Percentiles rank a stretch among this genome's conserved stretches.
Conservation (phyloP, 208 protist species). For the Trypanosoma lewisi region DNA sequence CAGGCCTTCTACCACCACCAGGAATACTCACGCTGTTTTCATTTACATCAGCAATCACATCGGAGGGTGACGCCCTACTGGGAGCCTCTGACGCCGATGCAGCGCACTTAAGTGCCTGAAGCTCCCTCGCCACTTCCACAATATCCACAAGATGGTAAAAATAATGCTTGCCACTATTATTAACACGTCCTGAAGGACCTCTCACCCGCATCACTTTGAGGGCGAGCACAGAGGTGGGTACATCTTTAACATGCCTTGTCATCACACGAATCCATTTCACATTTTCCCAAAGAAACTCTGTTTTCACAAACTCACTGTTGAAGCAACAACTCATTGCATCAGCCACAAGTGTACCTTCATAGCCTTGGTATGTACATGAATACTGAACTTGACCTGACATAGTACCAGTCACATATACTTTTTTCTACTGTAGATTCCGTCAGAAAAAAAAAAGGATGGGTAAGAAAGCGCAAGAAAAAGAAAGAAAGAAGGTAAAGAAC, state of each 20-base stretch:
- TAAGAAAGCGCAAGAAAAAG: neutral
- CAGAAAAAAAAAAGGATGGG: no score
- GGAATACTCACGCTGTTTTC: neutral
- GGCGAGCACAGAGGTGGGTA: constrained; percentile 69
- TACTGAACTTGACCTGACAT: constrained; percentile 13
- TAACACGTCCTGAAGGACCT: constrained; percentile 12
- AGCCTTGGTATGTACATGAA: constrained; percentile 68
- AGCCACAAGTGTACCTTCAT: constrained; percentile 54
- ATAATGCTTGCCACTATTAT: constrained; percentile 45
- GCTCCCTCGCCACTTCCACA: constrained; percentile 47
- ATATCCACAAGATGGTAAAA: constrained; percentile 84
- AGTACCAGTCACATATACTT: neutral
- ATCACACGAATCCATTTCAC: constrained; percentile 63
- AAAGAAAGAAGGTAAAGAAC: neutral
- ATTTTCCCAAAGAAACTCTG: constrained; percentile 59
- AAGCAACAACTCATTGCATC: constrained; percentile 54
- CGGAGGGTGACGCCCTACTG: neutral
- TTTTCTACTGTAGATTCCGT: neutral
- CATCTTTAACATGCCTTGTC: constrained; percentile 71
- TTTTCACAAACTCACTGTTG: constrained; percentile 44
- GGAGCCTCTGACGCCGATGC: neutral
- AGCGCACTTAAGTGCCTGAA: constrained; percentile 24
- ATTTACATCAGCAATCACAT: neutral
- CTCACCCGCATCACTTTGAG: constrained; percentile 30
- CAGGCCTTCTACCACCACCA: neutral